Evolutionary conservation across 768 basidiomycete species (phyloP).

Genomic region (Panellus pusillus): DNA sequence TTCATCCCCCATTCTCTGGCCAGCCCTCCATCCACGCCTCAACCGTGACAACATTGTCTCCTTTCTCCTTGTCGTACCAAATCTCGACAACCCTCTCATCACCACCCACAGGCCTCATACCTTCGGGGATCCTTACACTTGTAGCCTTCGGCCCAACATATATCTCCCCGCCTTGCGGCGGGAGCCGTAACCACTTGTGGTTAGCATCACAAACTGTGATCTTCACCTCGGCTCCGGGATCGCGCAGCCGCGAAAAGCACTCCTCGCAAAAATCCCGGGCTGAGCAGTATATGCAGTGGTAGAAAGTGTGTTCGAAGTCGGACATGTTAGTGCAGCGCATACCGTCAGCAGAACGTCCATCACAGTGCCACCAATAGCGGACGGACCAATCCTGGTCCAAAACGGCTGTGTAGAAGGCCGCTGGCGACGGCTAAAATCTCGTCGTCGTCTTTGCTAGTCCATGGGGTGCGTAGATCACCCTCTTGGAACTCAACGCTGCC

Average conservation of each 20-base stretch:
- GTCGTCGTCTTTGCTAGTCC: no score
- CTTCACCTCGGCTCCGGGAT: neutral
- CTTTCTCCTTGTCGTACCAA: neutral
- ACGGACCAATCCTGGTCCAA: neutral
- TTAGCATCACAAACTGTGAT: neutral
- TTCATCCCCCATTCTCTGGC: neutral
- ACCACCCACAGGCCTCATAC: neutral
- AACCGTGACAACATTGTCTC: neutral
- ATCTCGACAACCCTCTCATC: neutral
- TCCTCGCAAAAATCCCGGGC: constrained; percentile 2
- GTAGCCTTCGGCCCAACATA: neutral
- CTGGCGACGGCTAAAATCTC: neutral
- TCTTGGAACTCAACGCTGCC: neutral
- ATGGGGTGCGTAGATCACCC: no score
- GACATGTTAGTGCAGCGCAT: neutral
- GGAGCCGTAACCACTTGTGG: neutral
- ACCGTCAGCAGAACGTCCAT: neutral
- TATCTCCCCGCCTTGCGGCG: neutral
- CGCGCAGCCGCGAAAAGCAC: neutral
- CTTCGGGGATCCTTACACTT: neutral
- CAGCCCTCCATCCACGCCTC: neutral
- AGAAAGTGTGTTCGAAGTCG: neutral
- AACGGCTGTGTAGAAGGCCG: neutral
- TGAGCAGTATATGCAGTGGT: constrained; percentile 2
- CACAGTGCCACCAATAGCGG: neutral